A percentile compares a stretch with the other conserved stretches of the same genome.
phyloP scores from a whole-genome alignment of 129 eudicot species.

The Flaveria ramosissima region DNA sequence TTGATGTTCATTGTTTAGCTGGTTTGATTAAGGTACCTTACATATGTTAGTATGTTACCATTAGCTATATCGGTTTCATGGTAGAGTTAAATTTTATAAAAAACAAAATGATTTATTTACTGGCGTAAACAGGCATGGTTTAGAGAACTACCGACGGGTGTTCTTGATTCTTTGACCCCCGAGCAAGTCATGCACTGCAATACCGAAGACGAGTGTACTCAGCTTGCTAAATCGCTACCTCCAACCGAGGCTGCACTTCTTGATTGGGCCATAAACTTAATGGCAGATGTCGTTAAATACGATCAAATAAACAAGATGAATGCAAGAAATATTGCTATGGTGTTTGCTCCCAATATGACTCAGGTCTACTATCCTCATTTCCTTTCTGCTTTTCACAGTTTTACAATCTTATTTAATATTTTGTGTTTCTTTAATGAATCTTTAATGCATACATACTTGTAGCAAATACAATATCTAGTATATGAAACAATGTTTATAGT shows the following conservation, averaged over 20 bases:
- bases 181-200: conserved; percentile 94
- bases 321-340: conserved; percentile 90
- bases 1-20: conserved; percentile 91
- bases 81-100: not conserved
- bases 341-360: conserved; percentile 96
- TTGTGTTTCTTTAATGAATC: not conserved
- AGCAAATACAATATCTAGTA: not conserved
- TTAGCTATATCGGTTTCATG: not conserved
- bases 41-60: not conserved
- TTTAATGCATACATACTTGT: not conserved
- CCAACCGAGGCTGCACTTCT: conserved; percentile 81
- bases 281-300: conserved; percentile 80
- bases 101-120: not conserved
- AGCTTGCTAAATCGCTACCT: conserved; percentile 61
- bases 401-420: not conserved
- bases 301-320: conserved; percentile 85
- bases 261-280: conserved; percentile 86
- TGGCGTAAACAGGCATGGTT: conserved; percentile 76
- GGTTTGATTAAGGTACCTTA: conserved; percentile 78
- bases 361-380: conserved; percentile 50
- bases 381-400: not conserved
- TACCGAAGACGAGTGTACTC: conserved; percentile 75
- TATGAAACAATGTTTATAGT: not conserved
- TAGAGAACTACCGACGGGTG: conserved; percentile 91
- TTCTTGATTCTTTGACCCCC: conserved; percentile 82